Evolutionary conservation across 108 stramenopile genomes (phyloP).

Genomic region (Cylindrotheca fusiformis): DNA sequence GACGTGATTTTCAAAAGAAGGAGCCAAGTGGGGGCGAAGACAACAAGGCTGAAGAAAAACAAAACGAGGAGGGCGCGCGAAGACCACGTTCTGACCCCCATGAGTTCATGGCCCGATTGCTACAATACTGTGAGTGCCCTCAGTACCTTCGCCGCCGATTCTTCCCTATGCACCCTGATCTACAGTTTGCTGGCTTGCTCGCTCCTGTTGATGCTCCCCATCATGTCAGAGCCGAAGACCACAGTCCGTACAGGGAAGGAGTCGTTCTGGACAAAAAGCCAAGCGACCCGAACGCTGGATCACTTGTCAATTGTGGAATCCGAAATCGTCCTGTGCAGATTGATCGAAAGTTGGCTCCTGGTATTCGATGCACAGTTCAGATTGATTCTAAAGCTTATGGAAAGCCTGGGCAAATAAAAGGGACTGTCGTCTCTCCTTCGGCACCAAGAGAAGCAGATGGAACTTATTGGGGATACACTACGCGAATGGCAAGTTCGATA

Average conservation of each 20-base stretch:
- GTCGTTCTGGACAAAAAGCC: conserved; percentile 73
- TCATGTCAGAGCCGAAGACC: conserved; percentile 91
- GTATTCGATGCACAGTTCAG: conserved; percentile 90
- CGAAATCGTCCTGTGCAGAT: conserved; percentile 76
- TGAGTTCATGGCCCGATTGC: conserved; percentile 90
- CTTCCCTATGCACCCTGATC: conserved; percentile 94
- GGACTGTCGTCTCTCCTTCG: conserved; percentile 78
- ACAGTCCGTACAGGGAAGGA: conserved; percentile 87
- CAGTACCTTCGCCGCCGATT: conserved; percentile 90
- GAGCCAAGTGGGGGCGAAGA: conserved; percentile 8
- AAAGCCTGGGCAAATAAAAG: conserved; percentile 48
- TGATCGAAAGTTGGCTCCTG: conserved; percentile 64
- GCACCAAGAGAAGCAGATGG: conserved; percentile 88
- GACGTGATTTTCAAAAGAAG: conserved; percentile 14
- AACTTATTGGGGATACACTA: conserved; percentile 95
- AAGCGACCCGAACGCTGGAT: conserved; percentile 36
- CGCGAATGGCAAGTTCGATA: conserved; percentile 84
- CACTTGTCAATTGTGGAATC: conserved; percentile 84
- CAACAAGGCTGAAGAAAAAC: conserved; percentile 4
- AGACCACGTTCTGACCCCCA: conserved; percentile 68
- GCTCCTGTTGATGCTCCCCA: conserved; percentile 96
- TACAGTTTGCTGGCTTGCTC: conserved; percentile 93
- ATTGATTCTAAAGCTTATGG: conserved; percentile 65
- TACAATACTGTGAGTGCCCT: conserved; percentile 94
- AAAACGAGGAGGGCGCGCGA: conserved; percentile 6